Evolutionary conservation across 2,329 filamentous ascomycete species (phyloP).

Genomic region (Trichophaea hybrida): DNA sequence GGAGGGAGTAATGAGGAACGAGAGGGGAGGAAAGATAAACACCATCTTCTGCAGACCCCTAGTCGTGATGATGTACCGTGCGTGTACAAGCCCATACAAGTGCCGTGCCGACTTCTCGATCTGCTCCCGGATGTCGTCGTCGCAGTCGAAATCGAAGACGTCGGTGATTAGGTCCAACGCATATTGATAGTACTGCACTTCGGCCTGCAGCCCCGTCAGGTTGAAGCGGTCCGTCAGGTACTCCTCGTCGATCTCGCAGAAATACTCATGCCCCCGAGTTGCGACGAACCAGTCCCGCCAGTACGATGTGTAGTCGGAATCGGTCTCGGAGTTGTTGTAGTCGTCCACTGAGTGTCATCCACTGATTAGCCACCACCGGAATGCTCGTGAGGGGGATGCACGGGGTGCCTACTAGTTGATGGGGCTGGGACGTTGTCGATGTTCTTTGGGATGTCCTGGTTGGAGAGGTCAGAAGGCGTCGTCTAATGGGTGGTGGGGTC

Average conservation of each 20-base stretch:
- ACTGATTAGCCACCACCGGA: neutral
- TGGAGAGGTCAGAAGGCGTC: neutral
- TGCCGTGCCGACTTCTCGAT: constrained; percentile 96
- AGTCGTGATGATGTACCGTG: constrained; percentile 91
- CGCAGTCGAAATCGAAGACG: constrained; percentile 95
- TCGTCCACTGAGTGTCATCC: constrained; percentile 52
- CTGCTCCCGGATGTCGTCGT: constrained; percentile 94
- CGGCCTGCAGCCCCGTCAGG: constrained; percentile 86
- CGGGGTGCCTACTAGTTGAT: neutral
- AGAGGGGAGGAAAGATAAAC: neutral
- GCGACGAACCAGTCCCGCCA: constrained; percentile 99
- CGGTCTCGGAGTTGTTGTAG: constrained; percentile 87
- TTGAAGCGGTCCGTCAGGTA: constrained; percentile 98
- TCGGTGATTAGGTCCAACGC: constrained; percentile 93
- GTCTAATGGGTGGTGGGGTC: neutral
- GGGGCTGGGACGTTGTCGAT: neutral
- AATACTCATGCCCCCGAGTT: constrained; percentile 94
- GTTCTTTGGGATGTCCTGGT: neutral
- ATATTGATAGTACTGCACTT: constrained; percentile 98
- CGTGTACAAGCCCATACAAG: constrained; percentile 89
- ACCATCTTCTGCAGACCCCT: constrained; percentile 94
- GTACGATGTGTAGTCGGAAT: constrained; percentile 98
- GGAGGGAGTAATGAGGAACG: neutral
- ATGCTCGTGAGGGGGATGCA: too few relatives aligned
- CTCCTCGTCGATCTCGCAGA: constrained; percentile 98